Evolutionary conservation across 2,329 filamentous ascomycete species (phyloP), one percentile per base, ranked within the genome.

Genomic region (Colletotrichum sp.): DNA sequence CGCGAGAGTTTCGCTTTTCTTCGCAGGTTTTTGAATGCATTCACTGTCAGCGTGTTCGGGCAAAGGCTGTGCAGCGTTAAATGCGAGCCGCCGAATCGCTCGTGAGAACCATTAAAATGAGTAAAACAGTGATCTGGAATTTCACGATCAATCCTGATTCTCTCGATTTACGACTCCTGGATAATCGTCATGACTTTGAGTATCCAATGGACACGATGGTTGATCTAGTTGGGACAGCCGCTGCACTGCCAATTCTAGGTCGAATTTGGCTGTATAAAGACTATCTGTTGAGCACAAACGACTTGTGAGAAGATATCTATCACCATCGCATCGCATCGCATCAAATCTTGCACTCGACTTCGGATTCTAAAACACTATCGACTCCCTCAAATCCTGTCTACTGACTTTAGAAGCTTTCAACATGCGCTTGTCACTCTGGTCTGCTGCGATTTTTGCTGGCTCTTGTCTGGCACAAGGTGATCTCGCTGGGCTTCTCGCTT

Each of bases 401-500:
- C 70, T 16, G 6, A 34, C 6, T 16, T 16, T 16, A 8, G 16
- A 21, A 52, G 36, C 18, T 21, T 16, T 62, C 30, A 62, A 8
- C 52, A 71, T 75, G 72, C 72, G 72, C 43, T 28, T 32, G 4
- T 71, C 61, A 15, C 15, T 71, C 4, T 66, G 30, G 61, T 55
- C 52, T 21, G 26, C 9, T 30, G 28, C 43, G 13, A 7, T 56
- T 28, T 38, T 75, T 36, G 72, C 72, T 0, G 61, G 68, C 30
- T 66, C 69, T 3, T 66, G 48, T 26, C 64, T 77, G 48, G 79
- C 78, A 8, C 78, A 79, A 52, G 78, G 78, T 15, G 78, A 79
- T 60, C 76, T 70, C 71, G 77, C 75, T 32, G 71, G 66, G 4
- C 78, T 81, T 13, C 78, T 81, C 18, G 71, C 75, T 32, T 78